Conservation (phyloP, 148 eudicot genomes). For the Heliamphora exappendiculata region DNA sequence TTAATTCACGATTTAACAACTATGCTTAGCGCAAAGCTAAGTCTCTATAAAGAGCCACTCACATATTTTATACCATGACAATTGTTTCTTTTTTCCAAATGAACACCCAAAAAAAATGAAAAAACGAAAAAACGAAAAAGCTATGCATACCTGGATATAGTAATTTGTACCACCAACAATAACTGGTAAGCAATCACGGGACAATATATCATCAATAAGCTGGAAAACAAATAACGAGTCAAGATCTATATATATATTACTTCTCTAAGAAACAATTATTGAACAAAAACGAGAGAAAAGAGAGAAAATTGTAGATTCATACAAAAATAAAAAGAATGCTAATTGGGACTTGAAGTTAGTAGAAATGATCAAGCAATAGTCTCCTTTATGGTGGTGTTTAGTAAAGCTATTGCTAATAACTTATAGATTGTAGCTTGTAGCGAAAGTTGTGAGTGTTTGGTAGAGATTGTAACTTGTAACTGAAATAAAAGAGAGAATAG, state of each 20-base stretch:
- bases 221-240: conserved; percentile 22
- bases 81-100: background rate
- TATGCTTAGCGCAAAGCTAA: background rate
- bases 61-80: background rate
- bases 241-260: too few relatives aligned
- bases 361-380: too few relatives aligned
- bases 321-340: background rate
- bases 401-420: too few relatives aligned
- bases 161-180: conserved; percentile 96
- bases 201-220: conserved; percentile 66
- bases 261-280: background rate
- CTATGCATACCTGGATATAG: conserved; percentile 74
- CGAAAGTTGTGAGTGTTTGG: too few relatives aligned
- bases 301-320: background rate
- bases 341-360: too few relatives aligned
- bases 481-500: too few relatives aligned
- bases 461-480: too few relatives aligned
- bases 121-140: background rate
- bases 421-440: too few relatives aligned
- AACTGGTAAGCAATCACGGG: conserved; percentile 63
- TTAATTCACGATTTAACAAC: too few relatives aligned
- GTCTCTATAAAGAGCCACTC: background rate
- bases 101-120: background rate
- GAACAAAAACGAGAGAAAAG: too few relatives aligned
- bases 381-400: too few relatives aligned